phyloP scores from a whole-genome alignment of 768 basidiomycete species.

The Suillus lakei region DNA sequence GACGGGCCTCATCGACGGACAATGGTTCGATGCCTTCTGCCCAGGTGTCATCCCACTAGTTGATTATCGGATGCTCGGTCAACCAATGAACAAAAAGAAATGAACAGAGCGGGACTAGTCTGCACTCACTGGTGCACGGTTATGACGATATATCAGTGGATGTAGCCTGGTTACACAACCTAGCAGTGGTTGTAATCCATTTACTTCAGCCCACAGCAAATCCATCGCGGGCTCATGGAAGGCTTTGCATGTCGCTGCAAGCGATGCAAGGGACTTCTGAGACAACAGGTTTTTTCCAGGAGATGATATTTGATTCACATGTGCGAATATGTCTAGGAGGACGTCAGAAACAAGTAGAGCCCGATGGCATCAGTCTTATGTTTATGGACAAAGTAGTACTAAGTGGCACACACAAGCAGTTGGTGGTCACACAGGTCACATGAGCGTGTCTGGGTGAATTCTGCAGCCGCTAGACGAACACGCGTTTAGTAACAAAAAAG shows the following conservation, averaged over 20 bases:
- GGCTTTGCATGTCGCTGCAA: background rate
- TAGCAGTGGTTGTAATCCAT: background rate
- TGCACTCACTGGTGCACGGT: background rate
- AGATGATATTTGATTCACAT: background rate
- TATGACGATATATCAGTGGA: background rate
- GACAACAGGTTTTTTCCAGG: background rate
- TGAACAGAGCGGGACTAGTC: background rate
- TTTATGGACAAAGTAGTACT: background rate
- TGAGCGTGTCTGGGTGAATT: too few relatives aligned
- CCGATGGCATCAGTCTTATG: background rate
- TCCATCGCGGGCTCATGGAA: background rate
- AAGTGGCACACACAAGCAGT: background rate
- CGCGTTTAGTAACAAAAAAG: background rate
- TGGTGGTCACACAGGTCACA: background rate
- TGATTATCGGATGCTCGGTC: background rate
- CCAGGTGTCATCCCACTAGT: background rate
- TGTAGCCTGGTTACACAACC: background rate
- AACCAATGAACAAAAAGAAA: background rate
- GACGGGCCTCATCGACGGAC: background rate
- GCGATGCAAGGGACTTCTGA: background rate
- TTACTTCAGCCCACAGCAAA: background rate
- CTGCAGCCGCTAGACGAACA: too few relatives aligned
- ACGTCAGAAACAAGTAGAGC: background rate
- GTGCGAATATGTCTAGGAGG: background rate
- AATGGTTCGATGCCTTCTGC: background rate